Evolutionary conservation across 164 flowering plant genomes (phyloP).

Genomic region (Echeveria elegans): DNA sequence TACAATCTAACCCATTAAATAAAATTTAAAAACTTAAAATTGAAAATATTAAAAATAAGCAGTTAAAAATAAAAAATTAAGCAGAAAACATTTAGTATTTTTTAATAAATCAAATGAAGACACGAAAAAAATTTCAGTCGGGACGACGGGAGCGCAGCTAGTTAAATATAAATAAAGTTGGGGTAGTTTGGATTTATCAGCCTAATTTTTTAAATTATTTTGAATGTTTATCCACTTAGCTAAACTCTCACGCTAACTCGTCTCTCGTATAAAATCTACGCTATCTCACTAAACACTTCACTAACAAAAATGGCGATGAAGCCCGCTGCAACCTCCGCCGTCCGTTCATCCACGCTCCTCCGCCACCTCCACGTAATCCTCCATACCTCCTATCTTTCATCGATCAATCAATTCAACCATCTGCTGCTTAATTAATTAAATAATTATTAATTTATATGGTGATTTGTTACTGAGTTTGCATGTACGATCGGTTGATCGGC

Average conservation of each 20-base stretch:
- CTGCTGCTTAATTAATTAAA: background rate
- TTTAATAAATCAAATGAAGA: too few relatives aligned
- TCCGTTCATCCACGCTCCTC: constrained; percentile 21
- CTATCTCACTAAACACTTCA: background rate
- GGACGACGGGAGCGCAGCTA: too few relatives aligned
- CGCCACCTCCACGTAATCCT: constrained; percentile 44
- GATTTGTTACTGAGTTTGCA: background rate
- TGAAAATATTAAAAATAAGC: too few relatives aligned
- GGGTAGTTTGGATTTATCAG: too few relatives aligned
- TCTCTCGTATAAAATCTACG: background rate
- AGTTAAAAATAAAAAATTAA: too few relatives aligned
- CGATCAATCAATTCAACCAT: background rate
- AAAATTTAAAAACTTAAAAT: too few relatives aligned
- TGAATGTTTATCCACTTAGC: background rate
- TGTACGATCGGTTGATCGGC: background rate
- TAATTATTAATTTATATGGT: background rate
- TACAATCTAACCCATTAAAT: too few relatives aligned
- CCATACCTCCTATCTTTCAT: background rate
- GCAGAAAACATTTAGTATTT: too few relatives aligned
- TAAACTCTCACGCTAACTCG: background rate
- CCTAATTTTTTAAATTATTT: too few relatives aligned
- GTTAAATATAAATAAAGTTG: too few relatives aligned
- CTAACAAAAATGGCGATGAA: constrained; percentile 48
- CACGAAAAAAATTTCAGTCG: too few relatives aligned
- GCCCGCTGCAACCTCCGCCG: constrained; percentile 35